phyloP scores from a whole-genome alignment of 768 basidiomycete species.

The Amanita pseudoporphyria region DNA sequence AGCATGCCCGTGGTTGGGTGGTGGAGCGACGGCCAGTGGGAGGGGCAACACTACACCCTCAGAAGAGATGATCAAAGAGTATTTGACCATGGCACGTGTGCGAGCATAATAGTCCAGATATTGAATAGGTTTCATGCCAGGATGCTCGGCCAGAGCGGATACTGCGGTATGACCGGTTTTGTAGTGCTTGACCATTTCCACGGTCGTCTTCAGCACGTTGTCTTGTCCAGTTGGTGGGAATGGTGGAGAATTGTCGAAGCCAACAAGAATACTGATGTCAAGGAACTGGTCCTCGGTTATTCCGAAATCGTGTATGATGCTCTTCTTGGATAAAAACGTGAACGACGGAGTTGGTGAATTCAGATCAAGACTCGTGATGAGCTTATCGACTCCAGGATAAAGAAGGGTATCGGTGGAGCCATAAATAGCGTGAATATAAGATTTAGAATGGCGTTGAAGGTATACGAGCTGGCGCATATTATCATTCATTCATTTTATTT shows the following conservation, averaged over 20 bases:
- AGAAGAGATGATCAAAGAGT: constrained; percentile 80
- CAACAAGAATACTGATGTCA: constrained; percentile 87
- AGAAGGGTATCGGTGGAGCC: constrained; percentile 86
- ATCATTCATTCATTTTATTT: background rate
- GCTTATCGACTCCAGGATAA: constrained; percentile 79
- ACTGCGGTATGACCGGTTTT: constrained; percentile 83
- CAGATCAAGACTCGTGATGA: constrained; percentile 86
- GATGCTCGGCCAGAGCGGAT: constrained; percentile 68
- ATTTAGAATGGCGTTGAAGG: constrained; percentile 85
- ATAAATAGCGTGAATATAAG: constrained; percentile 91
- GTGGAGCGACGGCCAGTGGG: constrained; percentile 53
- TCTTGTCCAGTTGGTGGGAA: constrained; percentile 82
- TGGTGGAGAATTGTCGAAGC: constrained; percentile 70
- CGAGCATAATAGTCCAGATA: constrained; percentile 86
- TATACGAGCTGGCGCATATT: constrained; percentile 66
- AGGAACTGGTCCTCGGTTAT: constrained; percentile 88
- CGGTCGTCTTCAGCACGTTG: constrained; percentile 71
- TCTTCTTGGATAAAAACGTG: constrained; percentile 75
- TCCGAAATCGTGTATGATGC: constrained; percentile 45
- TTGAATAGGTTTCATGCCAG: constrained; percentile 65
- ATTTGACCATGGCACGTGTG: constrained; percentile 87
- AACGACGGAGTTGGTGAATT: constrained; percentile 58
- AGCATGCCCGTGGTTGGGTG: constrained; percentile 43
- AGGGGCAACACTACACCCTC: constrained; percentile 79
- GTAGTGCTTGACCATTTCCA: constrained; percentile 90